A percentile compares a stretch with the other conserved stretches of the same genome.
Evolutionary conservation across 1,284 basidiomycete genomes (phyloP).

Genomic region (Puccinia sorghi): DNA sequence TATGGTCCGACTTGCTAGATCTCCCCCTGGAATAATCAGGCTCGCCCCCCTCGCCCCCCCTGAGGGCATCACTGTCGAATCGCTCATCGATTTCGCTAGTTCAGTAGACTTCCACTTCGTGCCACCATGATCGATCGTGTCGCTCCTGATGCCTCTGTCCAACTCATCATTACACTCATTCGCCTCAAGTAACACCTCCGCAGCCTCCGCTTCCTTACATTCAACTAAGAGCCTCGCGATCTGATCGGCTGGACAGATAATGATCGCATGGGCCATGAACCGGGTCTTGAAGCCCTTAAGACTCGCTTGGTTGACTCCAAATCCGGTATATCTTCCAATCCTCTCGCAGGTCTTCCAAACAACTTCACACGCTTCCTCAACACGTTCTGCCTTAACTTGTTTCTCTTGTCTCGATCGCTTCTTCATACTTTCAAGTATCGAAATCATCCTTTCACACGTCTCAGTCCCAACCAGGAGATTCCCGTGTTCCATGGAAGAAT

Average conservation of each 20-base stretch:
- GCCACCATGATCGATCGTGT: background rate
- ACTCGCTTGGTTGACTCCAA: slow-evolving; percentile 64
- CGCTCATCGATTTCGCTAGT: slow-evolving; percentile 20
- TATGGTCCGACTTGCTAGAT: slow-evolving; percentile 37
- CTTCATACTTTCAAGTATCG: slow-evolving; percentile 64
- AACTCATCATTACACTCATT: background rate
- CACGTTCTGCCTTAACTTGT: slow-evolving; percentile 40
- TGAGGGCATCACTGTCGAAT: background rate
- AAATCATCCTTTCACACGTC: slow-evolving; percentile 71
- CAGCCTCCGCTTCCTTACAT: slow-evolving; percentile 65
- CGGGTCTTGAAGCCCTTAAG: slow-evolving; percentile 64
- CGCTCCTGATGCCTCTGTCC: background rate
- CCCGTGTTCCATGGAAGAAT: slow-evolving; percentile 74
- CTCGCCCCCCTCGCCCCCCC: background rate
- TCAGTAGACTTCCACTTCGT: slow-evolving; percentile 15
- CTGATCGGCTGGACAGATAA: slow-evolving; percentile 79
- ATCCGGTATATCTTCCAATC: slow-evolving; percentile 63
- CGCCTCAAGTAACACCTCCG: background rate
- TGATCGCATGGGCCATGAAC: slow-evolving; percentile 77
- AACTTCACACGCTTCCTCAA: slow-evolving; percentile 69
- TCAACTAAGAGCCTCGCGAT: slow-evolving; percentile 70
- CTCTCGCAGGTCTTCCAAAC: slow-evolving; percentile 84
- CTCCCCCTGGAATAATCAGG: background rate
- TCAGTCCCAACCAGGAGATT: slow-evolving; percentile 75
- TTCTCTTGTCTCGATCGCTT: slow-evolving; percentile 50